phyloP scores from a whole-genome alignment of 2,329 filamentous ascomycete species.

The Leptosphaerulina australis region DNA sequence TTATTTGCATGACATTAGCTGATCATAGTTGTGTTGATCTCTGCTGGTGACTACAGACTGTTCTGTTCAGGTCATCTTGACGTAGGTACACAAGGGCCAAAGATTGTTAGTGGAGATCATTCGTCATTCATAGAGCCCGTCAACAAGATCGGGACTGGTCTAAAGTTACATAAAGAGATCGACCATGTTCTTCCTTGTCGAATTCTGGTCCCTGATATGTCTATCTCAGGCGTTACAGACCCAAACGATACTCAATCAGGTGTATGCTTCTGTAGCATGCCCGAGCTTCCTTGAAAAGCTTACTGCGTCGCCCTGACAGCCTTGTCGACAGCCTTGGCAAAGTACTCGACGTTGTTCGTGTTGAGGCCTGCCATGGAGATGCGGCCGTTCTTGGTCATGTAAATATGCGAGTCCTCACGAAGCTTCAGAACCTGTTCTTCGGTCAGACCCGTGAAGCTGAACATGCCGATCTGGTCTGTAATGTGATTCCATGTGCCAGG shows the following conservation, averaged over 20 bases:
- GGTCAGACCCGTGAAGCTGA: constrained; percentile 84
- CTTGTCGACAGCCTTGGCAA: constrained; percentile 86
- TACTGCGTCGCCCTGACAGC: constrained; percentile 68
- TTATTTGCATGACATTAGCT: too few relatives aligned
- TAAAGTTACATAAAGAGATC: constrained; percentile 1
- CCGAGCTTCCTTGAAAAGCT: background rate
- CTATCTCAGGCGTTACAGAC: background rate
- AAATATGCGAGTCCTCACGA: constrained; percentile 74
- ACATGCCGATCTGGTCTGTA: constrained; percentile 99
- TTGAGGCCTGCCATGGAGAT: constrained; percentile 99
- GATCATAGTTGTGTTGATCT: too few relatives aligned
- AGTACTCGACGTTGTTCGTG: constrained; percentile 88
- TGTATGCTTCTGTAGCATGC: background rate
- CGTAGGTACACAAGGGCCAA: too few relatives aligned
- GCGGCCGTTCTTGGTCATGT: constrained; percentile 96
- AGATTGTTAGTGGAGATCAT: background rate
- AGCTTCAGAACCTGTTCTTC: constrained; percentile 76
- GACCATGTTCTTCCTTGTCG: background rate
- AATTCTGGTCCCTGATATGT: background rate
- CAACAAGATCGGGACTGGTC: constrained; percentile 1
- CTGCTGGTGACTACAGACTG: too few relatives aligned
- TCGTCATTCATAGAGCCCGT: constrained; percentile 15
- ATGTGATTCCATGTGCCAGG: constrained; percentile 97
- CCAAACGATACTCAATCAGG: background rate
- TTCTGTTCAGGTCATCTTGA: too few relatives aligned